Percentiles rank a stretch among this genome's conserved stretches.
Conservation (phyloP, 495 filamentous ascomycete genomes). For the Neurospora hispaniola region DNA sequence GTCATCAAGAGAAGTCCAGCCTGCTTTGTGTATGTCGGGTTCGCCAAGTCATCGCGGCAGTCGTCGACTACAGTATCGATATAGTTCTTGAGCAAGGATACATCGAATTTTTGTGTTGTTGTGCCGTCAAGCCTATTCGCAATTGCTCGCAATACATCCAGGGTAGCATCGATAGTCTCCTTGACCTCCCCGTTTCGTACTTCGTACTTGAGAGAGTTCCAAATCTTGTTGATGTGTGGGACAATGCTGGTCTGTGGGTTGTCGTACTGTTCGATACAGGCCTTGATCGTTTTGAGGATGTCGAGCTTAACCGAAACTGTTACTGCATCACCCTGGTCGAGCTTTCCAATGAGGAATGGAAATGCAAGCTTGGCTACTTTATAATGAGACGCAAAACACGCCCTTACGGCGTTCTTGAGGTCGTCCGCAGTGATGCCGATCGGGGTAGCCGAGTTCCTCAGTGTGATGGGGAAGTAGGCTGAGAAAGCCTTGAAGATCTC, state of each 20-base stretch:
- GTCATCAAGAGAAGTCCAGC: slow-evolving; percentile 36
- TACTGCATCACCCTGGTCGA: slow-evolving; percentile 40
- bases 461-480: slow-evolving; percentile 43
- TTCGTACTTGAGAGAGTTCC: slow-evolving; percentile 47
- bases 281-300: slow-evolving; percentile 37
- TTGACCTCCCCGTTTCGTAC: slow-evolving; percentile 45
- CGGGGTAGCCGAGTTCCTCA: slow-evolving; percentile 31
- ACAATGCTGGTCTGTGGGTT: slow-evolving; percentile 28
- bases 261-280: slow-evolving; percentile 34
- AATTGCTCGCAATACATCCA: slow-evolving; percentile 36
- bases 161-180: slow-evolving; percentile 36
- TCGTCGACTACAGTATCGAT: slow-evolving; percentile 29
- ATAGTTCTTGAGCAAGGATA: slow-evolving; percentile 24
- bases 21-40: slow-evolving; percentile 33
- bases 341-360: slow-evolving; percentile 35
- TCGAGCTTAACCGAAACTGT: slow-evolving; percentile 44
- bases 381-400: slow-evolving; percentile 36
- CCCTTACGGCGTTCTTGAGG: slow-evolving; percentile 33
- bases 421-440: slow-evolving; percentile 38
- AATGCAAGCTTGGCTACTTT: slow-evolving; percentile 30
- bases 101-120: slow-evolving; percentile 22
- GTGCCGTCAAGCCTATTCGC: slow-evolving; percentile 27
- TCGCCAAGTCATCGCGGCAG: slow-evolving; percentile 32
- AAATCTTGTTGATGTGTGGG: slow-evolving; percentile 34
- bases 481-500: slow-evolving; percentile 38